Conservation (phyloP, 345 rosid species). For the rapeseed (Brassica napus) region DNA sequence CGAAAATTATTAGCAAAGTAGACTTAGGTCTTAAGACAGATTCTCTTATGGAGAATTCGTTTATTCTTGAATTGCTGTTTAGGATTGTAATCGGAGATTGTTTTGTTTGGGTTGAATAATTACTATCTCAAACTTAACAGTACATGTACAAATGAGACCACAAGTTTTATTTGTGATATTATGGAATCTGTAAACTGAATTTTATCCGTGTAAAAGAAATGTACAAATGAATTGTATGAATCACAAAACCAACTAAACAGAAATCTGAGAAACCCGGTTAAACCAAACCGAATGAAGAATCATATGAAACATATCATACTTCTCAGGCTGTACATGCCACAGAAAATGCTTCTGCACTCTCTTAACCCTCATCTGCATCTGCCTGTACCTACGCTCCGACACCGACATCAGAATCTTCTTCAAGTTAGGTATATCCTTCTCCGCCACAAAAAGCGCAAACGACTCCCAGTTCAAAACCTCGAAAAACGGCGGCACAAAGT, state of each 20-base stretch:
- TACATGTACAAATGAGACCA: not conserved
- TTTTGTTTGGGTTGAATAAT: too few relatives aligned
- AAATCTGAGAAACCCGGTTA: conserved; percentile 68
- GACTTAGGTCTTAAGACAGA: too few relatives aligned
- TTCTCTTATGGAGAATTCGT: too few relatives aligned
- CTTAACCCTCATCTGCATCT: conserved; percentile 81
- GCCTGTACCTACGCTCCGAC: conserved; percentile 48
- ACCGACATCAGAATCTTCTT: conserved; percentile 78
- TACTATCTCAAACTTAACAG: not conserved
- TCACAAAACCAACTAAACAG: conserved; percentile 27
- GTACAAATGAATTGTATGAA: conserved; percentile 25
- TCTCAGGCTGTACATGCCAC: conserved; percentile 77
- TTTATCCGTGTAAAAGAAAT: not conserved
- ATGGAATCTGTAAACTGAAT: not conserved
- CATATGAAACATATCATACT: conserved; percentile 91
- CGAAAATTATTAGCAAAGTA: too few relatives aligned
- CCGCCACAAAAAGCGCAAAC: conserved; percentile 70
- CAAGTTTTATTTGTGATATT: not conserved
- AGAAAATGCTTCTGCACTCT: conserved; percentile 88
- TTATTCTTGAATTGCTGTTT: too few relatives aligned
- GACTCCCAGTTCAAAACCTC: conserved; percentile 88
- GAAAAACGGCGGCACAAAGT: conserved; percentile 86
- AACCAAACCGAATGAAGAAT: conserved; percentile 91
- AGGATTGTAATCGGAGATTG: too few relatives aligned
- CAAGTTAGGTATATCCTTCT: conserved; percentile 84